Evolutionary conservation across 2,329 filamentous ascomycete species (phyloP).

Genomic region (Trichoderma lentiforme): DNA sequence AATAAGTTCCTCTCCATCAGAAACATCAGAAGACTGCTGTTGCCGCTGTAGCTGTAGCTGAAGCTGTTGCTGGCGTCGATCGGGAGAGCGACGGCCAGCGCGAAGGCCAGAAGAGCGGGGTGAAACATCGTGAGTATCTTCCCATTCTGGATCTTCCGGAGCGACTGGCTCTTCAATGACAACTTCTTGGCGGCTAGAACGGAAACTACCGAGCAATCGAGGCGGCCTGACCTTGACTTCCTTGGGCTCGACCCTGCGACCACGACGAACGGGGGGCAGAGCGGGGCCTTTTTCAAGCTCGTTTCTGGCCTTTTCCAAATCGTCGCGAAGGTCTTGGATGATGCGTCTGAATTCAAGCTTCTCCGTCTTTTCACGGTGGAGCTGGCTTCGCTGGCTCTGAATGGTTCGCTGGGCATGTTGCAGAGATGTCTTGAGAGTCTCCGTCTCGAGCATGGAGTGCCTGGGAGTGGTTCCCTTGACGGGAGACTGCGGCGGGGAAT

Average conservation of each 20-base stretch:
- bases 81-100: background rate
- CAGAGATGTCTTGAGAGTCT: conserved; percentile 91
- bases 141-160: conserved; percentile 78
- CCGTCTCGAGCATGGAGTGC: conserved; percentile 87
- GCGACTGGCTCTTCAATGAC: conserved; percentile 64
- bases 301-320: conserved; percentile 70
- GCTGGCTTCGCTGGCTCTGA: conserved; percentile 88
- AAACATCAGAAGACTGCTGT: background rate
- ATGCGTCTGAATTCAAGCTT: conserved; percentile 94
- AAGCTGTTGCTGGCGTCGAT: background rate
- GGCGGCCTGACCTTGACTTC: conserved; percentile 82
- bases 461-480: conserved; percentile 83
- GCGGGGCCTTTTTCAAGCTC: conserved; percentile 40
- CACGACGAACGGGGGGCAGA: conserved; percentile 52
- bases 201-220: conserved; percentile 71
- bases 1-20: background rate
- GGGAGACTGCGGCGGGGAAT: conserved; percentile 86
- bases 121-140: conserved; percentile 61
- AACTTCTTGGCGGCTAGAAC: conserved; percentile 74
- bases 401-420: conserved; percentile 96
- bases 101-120: conserved; percentile 23
- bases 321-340: conserved; percentile 91
- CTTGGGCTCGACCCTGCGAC: conserved; percentile 59
- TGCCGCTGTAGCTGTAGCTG: background rate
- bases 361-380: conserved; percentile 97